phyloP scores from a whole-genome alignment of 164 flowering plant species.

The Dillenia suffruticosa region DNA sequence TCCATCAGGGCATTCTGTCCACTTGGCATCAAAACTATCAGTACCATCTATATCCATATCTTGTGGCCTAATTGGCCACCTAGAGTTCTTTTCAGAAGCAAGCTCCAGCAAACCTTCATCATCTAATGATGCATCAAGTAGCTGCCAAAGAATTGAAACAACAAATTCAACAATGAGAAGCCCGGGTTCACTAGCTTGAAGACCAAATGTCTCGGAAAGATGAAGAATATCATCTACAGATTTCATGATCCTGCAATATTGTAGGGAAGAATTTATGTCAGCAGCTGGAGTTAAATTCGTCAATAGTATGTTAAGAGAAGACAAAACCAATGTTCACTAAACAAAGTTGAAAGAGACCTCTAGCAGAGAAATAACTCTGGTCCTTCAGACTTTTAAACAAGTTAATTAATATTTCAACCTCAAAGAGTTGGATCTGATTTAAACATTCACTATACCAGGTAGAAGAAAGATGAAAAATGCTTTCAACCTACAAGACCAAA shows the following conservation, averaged over 20 bases:
- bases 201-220: constrained; percentile 63
- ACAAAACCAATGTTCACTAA: too few relatives aligned
- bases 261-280: too few relatives aligned
- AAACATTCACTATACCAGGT: too few relatives aligned
- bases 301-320: too few relatives aligned
- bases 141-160: constrained; percentile 68
- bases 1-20: constrained; percentile 40
- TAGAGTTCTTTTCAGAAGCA: constrained; percentile 51
- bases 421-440: too few relatives aligned
- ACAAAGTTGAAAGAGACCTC: too few relatives aligned
- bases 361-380: too few relatives aligned
- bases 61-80: constrained; percentile 44
- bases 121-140: constrained; percentile 81
- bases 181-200: constrained; percentile 58
- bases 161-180: constrained; percentile 60
- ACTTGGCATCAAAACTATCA: constrained; percentile 41
- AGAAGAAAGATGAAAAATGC: too few relatives aligned
- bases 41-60: constrained; percentile 72
- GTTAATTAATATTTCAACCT: too few relatives aligned
- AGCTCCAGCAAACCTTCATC: constrained; percentile 81
- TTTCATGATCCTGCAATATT: constrained; percentile 55
- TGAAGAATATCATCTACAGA: constrained; percentile 60
- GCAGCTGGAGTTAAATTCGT: too few relatives aligned
- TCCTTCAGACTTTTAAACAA: too few relatives aligned
- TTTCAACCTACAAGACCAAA: too few relatives aligned